These are phyloP conservation scores for Bremia lactucae DNA, from an alignment of 352 stramenopile genomes.

Conservation along the genomic window DNA sequence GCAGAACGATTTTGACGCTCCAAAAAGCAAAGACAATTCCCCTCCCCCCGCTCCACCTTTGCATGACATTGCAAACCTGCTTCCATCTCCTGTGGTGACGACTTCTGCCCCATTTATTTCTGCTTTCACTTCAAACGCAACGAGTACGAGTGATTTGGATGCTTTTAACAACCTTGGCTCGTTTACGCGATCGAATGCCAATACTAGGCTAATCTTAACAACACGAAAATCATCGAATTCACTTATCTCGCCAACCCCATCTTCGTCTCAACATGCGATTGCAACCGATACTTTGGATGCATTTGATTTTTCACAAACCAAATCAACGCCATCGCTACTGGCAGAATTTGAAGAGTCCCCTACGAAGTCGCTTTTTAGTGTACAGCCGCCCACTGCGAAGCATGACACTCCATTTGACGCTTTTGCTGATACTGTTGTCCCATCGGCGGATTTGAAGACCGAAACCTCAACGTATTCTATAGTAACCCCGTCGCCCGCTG, in stretches of 20 bases:
- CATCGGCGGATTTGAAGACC: too few relatives aligned
- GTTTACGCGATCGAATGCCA: conserved; percentile 16
- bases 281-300: conserved; percentile 9
- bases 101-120: conserved; percentile 14
- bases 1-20: conserved; percentile 3
- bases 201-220: conserved; percentile 9
- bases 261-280: conserved; percentile 5
- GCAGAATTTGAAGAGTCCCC: background rate
- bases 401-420: conserved; percentile 10
- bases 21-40: conserved; percentile 5
- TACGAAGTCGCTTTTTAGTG: conserved; percentile 7
- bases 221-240: conserved; percentile 5
- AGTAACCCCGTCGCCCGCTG: conserved; percentile 12
- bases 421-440: conserved; percentile 2
- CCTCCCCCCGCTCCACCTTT: conserved; percentile 8
- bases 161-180: conserved; percentile 29
- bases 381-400: conserved; percentile 6
- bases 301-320: conserved; percentile 12
- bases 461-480: too few relatives aligned
- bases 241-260: conserved; percentile 15
- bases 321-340: conserved; percentile 1
- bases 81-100: conserved; percentile 5
- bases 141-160: conserved; percentile 25
- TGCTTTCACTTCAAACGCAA: conserved; percentile 18
- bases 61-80: conserved; percentile 10